Evolutionary conservation across 169 alveolate species (phyloP).

Genomic region (Eimeria sp.): DNA sequence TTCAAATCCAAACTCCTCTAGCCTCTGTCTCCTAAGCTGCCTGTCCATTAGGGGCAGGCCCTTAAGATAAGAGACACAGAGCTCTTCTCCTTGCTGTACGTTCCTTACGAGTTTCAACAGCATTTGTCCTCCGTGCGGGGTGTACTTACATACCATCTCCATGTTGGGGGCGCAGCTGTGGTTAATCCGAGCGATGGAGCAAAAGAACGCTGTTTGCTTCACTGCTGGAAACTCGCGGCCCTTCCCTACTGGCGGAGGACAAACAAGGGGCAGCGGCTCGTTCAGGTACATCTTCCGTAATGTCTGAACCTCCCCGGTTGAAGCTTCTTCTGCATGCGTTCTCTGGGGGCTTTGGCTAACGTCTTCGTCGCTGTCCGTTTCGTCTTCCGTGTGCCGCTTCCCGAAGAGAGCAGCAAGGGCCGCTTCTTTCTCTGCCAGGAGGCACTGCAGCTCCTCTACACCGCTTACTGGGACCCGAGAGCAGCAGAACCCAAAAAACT

Average conservation of each 20-base stretch:
- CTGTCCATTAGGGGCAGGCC: conserved; percentile 8
- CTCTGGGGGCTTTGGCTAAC: not conserved
- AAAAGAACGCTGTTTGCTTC: conserved; percentile 54
- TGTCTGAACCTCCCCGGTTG: not conserved
- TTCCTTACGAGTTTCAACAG: not conserved
- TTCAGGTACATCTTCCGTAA: not conserved
- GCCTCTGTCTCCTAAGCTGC: conserved; percentile 44
- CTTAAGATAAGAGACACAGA: conserved; percentile 11
- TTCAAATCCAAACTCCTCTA: conserved; percentile 44
- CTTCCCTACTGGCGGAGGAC: conserved; percentile 29
- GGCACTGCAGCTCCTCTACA: not conserved
- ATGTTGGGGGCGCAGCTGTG: conserved; percentile 57
- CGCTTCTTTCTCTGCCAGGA: conserved; percentile 43
- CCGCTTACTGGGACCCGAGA: not conserved
- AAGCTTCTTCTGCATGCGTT: not conserved
- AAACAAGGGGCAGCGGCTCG: not conserved
- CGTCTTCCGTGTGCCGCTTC: not conserved
- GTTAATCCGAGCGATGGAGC: conserved; percentile 42
- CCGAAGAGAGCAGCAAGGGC: conserved; percentile 32
- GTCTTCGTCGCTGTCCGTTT: conserved; percentile 7
- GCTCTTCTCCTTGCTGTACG: conserved; percentile 49
- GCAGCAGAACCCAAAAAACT: not conserved
- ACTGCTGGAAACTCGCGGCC: conserved; percentile 46
- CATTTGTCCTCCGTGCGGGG: not conserved
- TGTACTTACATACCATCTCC: conserved; percentile 13